Conservation (phyloP, 495 filamentous ascomycete genomes). For the Glutinoglossum americanum region DNA sequence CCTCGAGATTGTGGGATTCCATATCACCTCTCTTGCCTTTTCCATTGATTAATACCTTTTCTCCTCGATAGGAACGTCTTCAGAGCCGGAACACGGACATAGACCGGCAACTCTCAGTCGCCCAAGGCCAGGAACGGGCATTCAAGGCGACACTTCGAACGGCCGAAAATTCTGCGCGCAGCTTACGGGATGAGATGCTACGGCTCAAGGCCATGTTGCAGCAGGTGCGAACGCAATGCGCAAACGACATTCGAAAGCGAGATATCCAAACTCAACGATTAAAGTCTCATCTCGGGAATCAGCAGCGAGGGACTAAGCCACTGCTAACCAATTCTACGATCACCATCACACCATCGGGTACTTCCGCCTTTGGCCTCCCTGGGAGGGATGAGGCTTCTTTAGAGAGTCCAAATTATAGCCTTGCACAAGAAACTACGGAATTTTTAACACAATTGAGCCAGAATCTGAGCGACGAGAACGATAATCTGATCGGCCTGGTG, state of each 20-base stretch:
- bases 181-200: constrained; percentile 58
- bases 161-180: constrained; percentile 45
- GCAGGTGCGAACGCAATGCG: constrained; percentile 70
- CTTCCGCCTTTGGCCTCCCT: not conserved
- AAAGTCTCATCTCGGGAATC: constrained; percentile 52
- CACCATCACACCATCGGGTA: constrained; percentile 7
- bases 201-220: constrained; percentile 53
- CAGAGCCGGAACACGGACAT: constrained; percentile 50
- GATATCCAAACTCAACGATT: constrained; percentile 73
- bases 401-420: constrained; percentile 23
- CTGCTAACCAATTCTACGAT: constrained; percentile 17
- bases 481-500: constrained; percentile 52
- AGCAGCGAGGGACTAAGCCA: constrained; percentile 18
- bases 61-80: constrained; percentile 27
- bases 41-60: not conserved
- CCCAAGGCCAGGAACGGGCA: constrained; percentile 50
- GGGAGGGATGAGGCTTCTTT: not conserved
- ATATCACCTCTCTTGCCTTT: constrained; percentile 1
- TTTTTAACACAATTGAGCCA: constrained; percentile 80
- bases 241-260: constrained; percentile 78
- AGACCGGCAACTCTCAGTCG: constrained; percentile 48
- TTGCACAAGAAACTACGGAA: constrained; percentile 73
- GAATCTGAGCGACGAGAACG: constrained; percentile 83
- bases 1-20: constrained; percentile 27
- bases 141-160: constrained; percentile 44